Evolutionary conservation across 345 rosid species (phyloP).

Genomic region (Salix caprea): DNA sequence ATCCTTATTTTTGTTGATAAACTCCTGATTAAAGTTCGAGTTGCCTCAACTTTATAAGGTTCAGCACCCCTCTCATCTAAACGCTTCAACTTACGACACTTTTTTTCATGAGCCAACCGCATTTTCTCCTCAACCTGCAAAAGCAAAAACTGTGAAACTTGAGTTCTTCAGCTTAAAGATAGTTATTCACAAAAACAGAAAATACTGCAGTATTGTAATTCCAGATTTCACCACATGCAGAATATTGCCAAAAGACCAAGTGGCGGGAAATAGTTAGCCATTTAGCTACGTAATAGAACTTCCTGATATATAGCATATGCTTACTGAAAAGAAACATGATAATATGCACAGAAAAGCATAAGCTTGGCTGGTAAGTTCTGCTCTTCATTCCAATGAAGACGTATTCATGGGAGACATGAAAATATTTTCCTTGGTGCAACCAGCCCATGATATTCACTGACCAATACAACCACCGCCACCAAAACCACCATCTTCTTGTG

Average conservation of each 20-base stretch:
- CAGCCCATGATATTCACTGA: too few relatives aligned
- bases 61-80: slow-evolving; percentile 86
- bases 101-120: slow-evolving; percentile 73
- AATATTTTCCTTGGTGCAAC: too few relatives aligned
- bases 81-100: slow-evolving; percentile 63
- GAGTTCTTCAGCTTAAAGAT: not conserved
- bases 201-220: not conserved
- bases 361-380: not conserved
- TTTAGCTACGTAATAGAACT: not conserved
- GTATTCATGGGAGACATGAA: not conserved
- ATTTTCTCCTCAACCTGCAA: slow-evolving; percentile 84
- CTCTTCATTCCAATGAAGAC: not conserved
- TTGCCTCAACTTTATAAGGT: slow-evolving; percentile 51
- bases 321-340: not conserved
- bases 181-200: not conserved
- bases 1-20: slow-evolving; percentile 81
- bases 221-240: not conserved
- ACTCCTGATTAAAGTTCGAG: slow-evolving; percentile 47
- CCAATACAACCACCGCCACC: too few relatives aligned
- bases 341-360: not conserved
- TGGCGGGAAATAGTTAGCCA: not conserved
- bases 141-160: slow-evolving; percentile 9
- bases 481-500: too few relatives aligned
- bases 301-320: not conserved
- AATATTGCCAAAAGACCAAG: slow-evolving; percentile 1